Conservation (phyloP, 495 filamentous ascomycete genomes). For the Aspergillus panamensis region DNA sequence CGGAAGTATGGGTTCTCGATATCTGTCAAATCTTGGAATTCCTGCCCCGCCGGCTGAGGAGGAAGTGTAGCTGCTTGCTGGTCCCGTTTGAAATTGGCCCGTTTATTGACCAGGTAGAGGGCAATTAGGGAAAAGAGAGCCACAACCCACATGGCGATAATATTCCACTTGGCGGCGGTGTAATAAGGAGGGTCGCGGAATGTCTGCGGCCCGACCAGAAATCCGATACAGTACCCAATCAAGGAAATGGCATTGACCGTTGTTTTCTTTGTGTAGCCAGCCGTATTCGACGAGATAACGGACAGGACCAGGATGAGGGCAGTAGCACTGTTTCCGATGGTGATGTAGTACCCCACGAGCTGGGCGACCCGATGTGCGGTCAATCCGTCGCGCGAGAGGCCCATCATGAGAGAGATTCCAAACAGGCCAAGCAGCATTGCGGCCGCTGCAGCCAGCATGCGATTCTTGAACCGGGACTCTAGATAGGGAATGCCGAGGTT, state of each 20-base stretch:
- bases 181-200: too few relatives aligned
- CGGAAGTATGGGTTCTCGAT: neutral
- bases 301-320: neutral
- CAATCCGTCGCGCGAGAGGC: neutral
- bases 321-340: neutral
- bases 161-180: too few relatives aligned
- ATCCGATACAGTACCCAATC: neutral
- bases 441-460: neutral
- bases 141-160: too few relatives aligned
- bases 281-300: neutral
- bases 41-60: neutral
- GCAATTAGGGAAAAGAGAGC: too few relatives aligned
- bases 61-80: neutral
- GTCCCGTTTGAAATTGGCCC: neutral
- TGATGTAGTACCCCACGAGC: neutral
- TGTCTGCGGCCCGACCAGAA: too few relatives aligned
- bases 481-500: neutral
- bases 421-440: neutral
- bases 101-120: too few relatives aligned
- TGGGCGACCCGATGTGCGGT: neutral
- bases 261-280: neutral
- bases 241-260: neutral
- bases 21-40: neutral
- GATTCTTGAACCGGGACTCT: neutral
- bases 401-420: neutral